phyloP scores from a whole-genome alignment of 257 asterid species.

The Solanum okadae region DNA sequence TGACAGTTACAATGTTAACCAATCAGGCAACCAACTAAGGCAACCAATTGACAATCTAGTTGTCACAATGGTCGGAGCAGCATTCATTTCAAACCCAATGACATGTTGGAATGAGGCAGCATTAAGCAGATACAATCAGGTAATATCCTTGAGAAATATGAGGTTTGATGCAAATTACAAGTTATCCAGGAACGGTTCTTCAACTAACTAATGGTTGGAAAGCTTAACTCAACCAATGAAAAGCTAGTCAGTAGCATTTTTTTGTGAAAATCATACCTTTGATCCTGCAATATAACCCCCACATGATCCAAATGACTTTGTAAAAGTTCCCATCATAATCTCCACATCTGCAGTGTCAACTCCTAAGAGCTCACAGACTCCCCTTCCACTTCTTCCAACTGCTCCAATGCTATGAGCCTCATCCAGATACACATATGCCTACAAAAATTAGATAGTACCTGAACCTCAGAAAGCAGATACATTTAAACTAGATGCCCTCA shows the following conservation, averaged over 20 bases:
- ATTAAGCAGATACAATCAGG: neutral
- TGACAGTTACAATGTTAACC: neutral
- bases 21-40: neutral
- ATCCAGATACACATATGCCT: conserved; percentile 87
- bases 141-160: neutral
- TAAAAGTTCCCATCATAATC: conserved; percentile 97
- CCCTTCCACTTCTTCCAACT: conserved; percentile 85
- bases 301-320: conserved; percentile 96
- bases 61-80: neutral
- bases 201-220: neutral
- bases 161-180: neutral
- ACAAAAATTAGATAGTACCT: neutral
- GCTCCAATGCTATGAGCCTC: conserved; percentile 99
- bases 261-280: conserved; percentile 34
- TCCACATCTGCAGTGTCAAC: conserved; percentile 93
- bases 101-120: neutral
- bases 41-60: neutral
- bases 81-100: neutral
- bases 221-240: neutral
- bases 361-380: conserved; percentile 96
- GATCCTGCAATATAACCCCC: conserved; percentile 97
- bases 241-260: neutral
- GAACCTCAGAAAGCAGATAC: neutral
- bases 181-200: neutral
- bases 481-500: neutral